Evolutionary conservation across 2,329 filamentous ascomycete genomes (phyloP).

Genomic region (Scedosporium boydii): DNA sequence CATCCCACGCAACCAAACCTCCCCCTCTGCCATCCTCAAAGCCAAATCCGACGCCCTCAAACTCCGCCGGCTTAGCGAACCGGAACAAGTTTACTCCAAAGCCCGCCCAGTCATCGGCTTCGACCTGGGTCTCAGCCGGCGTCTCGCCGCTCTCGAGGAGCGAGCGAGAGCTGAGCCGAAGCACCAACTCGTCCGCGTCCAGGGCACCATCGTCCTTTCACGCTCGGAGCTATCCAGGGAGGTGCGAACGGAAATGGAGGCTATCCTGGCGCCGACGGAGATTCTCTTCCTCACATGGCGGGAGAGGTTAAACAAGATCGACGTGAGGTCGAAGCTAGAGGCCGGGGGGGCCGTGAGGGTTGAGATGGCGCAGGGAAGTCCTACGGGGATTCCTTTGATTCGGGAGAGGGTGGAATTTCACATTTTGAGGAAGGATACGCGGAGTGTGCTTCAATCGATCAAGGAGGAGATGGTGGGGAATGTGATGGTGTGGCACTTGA

Average conservation of each 20-base stretch:
- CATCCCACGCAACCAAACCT: not conserved
- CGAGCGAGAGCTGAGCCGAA: not conserved
- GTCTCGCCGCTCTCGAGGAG: not conserved
- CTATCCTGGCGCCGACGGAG: not conserved
- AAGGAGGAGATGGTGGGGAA: conserved; percentile 2
- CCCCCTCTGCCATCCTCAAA: not conserved
- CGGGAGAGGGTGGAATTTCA: not conserved
- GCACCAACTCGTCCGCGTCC: not conserved
- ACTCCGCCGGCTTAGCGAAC: not conserved
- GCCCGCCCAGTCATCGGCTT: not conserved
- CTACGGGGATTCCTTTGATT: not conserved
- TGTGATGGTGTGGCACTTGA: not conserved
- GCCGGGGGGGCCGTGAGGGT: not conserved
- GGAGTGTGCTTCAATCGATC: not conserved
- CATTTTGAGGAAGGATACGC: not conserved
- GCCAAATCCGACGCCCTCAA: not conserved
- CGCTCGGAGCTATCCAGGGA: not conserved
- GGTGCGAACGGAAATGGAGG: not conserved
- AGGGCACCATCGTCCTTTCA: conserved; percentile 2
- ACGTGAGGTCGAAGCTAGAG: not conserved
- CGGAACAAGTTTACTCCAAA: not conserved
- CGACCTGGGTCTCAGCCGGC: not conserved
- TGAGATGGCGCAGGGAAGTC: not conserved
- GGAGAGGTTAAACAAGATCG: not conserved
- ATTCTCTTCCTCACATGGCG: conserved; percentile 2